phyloP scores from a whole-genome alignment of 2,329 filamentous ascomycete species.

The Leptosphaerulina australis region DNA sequence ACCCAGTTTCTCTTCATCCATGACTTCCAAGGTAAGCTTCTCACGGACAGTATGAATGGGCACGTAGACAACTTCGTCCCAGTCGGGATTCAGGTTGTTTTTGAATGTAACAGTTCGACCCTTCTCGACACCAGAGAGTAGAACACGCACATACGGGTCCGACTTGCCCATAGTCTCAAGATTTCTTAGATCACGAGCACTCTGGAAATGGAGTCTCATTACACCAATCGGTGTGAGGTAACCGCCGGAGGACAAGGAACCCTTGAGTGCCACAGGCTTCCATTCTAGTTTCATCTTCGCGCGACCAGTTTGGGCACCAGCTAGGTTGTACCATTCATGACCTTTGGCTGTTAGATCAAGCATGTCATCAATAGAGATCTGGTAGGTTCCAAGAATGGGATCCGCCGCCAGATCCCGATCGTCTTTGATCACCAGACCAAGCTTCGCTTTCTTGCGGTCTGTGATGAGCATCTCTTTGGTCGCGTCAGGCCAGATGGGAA shows the following conservation, averaged over 20 bases:
- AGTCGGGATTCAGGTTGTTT: slow-evolving; percentile 93
- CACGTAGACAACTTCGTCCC: slow-evolving; percentile 94
- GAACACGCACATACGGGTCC: slow-evolving; percentile 87
- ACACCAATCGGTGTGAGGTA: slow-evolving; percentile 95
- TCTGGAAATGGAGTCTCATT: slow-evolving; percentile 90
- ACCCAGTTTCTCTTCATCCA: slow-evolving; percentile 93
- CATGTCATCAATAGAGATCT: slow-evolving; percentile 95
- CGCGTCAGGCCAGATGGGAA: slow-evolving; percentile 92
- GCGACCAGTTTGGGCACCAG: slow-evolving; percentile 79
- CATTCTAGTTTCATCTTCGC: slow-evolving; percentile 91
- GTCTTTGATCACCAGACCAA: slow-evolving; percentile 94
- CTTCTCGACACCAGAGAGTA: slow-evolving; percentile 89
- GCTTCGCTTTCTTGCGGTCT: slow-evolving; percentile 85
- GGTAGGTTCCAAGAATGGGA: slow-evolving; percentile 86
- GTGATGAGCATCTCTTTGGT: slow-evolving; percentile 95
- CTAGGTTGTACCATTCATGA: slow-evolving; percentile 93
- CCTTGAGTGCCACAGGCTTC: slow-evolving; percentile 90
- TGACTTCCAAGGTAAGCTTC: slow-evolving; percentile 86
- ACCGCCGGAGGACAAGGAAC: slow-evolving; percentile 77
- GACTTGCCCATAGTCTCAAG: slow-evolving; percentile 96
- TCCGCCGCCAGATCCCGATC: slow-evolving; percentile 85
- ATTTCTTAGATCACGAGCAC: slow-evolving; percentile 82
- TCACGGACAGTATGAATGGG: slow-evolving; percentile 86
- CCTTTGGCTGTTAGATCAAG: slow-evolving; percentile 88
- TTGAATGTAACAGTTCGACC: slow-evolving; percentile 92